Evolutionary conservation across 768 basidiomycete genomes (phyloP).

Genomic region (Termitomyces sp.): DNA sequence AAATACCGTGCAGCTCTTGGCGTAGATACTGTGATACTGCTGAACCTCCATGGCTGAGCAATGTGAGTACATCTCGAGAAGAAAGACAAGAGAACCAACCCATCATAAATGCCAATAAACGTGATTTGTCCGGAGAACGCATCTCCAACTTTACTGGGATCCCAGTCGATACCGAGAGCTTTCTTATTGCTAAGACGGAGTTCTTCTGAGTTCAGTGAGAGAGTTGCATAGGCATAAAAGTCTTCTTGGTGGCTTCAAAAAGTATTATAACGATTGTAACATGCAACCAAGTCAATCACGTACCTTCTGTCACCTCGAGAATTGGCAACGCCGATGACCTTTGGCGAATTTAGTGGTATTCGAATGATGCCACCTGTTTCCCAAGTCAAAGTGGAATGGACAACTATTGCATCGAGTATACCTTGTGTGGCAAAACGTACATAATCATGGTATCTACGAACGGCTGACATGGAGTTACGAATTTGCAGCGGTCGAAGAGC

Average conservation of each 20-base stretch:
- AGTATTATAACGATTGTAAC: neutral
- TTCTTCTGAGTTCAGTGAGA: constrained; percentile 74
- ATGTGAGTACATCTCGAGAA: constrained; percentile 3
- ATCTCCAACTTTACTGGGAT: constrained; percentile 47
- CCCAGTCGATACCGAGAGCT: constrained; percentile 64
- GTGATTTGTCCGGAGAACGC: constrained; percentile 69
- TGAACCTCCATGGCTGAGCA: constrained; percentile 84
- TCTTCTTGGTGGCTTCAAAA: constrained; percentile 81
- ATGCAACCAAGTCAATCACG: neutral
- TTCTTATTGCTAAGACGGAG: constrained; percentile 60
- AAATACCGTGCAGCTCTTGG: constrained; percentile 79
- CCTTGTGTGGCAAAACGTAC: constrained; percentile 46
- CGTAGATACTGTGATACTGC: constrained; percentile 82
- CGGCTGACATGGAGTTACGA: constrained; percentile 9
- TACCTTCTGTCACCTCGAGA: constrained; percentile 76
- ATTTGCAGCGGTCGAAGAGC: constrained; percentile 19
- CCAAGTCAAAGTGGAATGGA: constrained; percentile 6
- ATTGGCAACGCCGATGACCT: constrained; percentile 69
- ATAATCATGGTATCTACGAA: constrained; percentile 60
- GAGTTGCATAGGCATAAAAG: constrained; percentile 68
- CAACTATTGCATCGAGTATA: constrained; percentile 9
- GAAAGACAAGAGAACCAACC: constrained; percentile 39
- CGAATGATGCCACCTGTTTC: constrained; percentile 54
- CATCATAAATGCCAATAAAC: constrained; percentile 90
- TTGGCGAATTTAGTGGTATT: constrained; percentile 68